Conservation (phyloP, 2,329 filamentous ascomycete genomes). For the Cladorrhinum sp. region DNA sequence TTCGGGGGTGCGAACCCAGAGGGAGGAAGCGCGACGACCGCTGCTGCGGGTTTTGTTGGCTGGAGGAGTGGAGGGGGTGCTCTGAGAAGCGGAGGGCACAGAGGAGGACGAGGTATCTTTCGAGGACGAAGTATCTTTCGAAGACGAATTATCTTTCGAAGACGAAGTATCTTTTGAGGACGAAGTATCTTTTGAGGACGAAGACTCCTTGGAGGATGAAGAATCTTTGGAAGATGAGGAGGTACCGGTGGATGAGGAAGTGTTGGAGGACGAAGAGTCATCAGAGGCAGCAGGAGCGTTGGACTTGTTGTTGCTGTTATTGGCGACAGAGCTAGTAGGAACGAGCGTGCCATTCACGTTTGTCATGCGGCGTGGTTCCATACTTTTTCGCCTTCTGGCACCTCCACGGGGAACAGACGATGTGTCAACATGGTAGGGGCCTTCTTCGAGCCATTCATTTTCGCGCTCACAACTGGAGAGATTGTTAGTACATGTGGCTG, state of each 20-base stretch:
- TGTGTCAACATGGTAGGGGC: constrained; percentile 66
- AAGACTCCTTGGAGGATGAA: neutral
- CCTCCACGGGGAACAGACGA: constrained; percentile 66
- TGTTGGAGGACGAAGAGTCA: neutral
- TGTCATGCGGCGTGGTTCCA: constrained; percentile 70
- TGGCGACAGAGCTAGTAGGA: constrained; percentile 37
- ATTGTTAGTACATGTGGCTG: constrained; percentile 28
- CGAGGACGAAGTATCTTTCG: neutral
- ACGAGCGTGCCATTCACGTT: constrained; percentile 67
- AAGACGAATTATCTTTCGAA: no score
- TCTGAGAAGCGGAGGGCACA: constrained; percentile 41
- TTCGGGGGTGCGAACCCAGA: constrained; percentile 55
- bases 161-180: no score
- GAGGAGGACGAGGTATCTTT: constrained; percentile 24
- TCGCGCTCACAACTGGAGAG: constrained; percentile 67
- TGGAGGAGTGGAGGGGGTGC: constrained; percentile 36
- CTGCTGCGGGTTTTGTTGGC: constrained; percentile 48
- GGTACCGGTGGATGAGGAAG: neutral
- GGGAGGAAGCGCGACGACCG: constrained; percentile 27
- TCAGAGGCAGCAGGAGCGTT: neutral
- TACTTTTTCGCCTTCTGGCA: constrained; percentile 71
- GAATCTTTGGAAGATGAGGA: neutral
- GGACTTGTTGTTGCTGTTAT: neutral
- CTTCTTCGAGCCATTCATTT: constrained; percentile 73
- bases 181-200: neutral